Evolutionary conservation across 2,329 filamentous ascomycete genomes (phyloP), one percentile per base, ranked within the genome.

Genomic region (Aspergillus tubingensis): DNA sequence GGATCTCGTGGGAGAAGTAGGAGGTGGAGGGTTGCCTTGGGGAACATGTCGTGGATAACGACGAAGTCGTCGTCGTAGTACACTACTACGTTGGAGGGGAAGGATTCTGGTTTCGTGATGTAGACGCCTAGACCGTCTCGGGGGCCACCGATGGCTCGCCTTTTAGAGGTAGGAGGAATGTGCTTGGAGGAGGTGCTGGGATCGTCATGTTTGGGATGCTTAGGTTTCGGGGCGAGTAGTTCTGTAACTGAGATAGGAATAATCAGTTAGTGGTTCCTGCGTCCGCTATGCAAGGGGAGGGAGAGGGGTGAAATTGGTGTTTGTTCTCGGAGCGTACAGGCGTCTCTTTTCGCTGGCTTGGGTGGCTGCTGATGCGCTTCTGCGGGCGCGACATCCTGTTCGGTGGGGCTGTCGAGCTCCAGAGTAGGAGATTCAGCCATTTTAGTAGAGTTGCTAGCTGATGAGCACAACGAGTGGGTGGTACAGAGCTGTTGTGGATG

Each of bases 11-110:
- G 91, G 5, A 98, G 86, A n/a, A 98, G 85, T 2, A 99, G 89
- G 1, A 91, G 83, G 78, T 99, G 95, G 3, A 97, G 82, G 3
- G 85, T 87, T 3, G 91, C 86, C 76, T 98, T 99, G 8, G 95
- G 93, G 72, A 87, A 99, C 62, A 87, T 81, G 78, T 99, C 95
- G 68, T 88, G 84, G 74, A 98, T 91, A 19, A 88, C 85, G 54
- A 93, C 90, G 66, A 89, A 91, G 62, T 86, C 78, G n/a, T 85
- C 81, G 65, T 86, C 85, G 75, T 88, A 81, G 70, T 87, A 88
- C 57, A 95, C 81, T 1, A 92, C 84, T 8, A 83, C 79, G 25
- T 80, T 82, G 5, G 82, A 66, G 1, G 87, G 83, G 68, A 86
- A 89, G 1, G 82, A 79, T 36, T 83, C 80, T 0, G 91, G 91